Conservation (phyloP, 306 rosid genomes). For the Prunus dulcis region DNA sequence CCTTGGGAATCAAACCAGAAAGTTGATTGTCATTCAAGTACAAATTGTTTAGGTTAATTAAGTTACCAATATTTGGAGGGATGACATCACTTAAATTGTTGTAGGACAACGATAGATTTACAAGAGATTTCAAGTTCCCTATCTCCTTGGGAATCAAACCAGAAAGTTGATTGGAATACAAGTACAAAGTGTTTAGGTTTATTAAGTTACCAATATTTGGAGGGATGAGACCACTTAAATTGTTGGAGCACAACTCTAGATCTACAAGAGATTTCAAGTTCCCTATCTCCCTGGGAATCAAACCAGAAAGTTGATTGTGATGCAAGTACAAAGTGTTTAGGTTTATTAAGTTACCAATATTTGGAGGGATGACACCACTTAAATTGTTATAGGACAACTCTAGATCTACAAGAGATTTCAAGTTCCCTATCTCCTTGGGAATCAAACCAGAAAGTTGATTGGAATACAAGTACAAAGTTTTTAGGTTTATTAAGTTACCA, state of each 20-base stretch:
- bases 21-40: no score
- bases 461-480: accelerated
- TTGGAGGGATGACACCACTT: neutral
- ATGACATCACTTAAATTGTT: no score
- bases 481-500: no score
- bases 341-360: no score
- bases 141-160: neutral
- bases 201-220: neutral
- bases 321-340: no score
- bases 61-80: no score
- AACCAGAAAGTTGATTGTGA: neutral
- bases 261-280: neutral
- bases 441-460: neutral
- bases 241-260: neutral
- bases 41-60: no score
- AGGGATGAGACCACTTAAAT: neutral
- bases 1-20: no score
- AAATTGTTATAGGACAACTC: neutral
- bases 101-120: accelerated
- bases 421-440: constrained; percentile 1
- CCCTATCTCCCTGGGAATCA: neutral
- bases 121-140: neutral
- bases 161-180: no score
- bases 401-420: neutral
- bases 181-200: no score